A percentile compares a stretch with the other conserved stretches of the same genome.
phyloP scores from a whole-genome alignment of 495 filamentous ascomycete genomes.

The Daldinia concentrica region DNA sequence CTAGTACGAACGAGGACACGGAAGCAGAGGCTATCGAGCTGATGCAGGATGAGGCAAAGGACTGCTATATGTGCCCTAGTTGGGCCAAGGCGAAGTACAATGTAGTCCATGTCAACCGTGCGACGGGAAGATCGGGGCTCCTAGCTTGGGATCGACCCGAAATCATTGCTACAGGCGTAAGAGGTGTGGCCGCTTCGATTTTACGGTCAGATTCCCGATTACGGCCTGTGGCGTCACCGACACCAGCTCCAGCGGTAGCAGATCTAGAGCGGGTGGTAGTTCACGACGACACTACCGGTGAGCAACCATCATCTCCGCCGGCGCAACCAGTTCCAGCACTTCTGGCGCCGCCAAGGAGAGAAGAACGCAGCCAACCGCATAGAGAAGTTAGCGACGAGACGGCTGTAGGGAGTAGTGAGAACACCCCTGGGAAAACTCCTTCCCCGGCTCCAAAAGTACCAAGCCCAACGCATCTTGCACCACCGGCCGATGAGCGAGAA shows the following conservation, averaged over 20 bases:
- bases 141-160: slow-evolving; percentile 56
- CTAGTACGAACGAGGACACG: background rate
- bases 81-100: slow-evolving; percentile 55
- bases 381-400: slow-evolving; percentile 41
- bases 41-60: slow-evolving; percentile 21
- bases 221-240: slow-evolving; percentile 9
- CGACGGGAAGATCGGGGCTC: slow-evolving; percentile 45
- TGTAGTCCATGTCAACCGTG: slow-evolving; percentile 51
- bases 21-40: slow-evolving; percentile 10
- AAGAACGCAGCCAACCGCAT: slow-evolving; percentile 23
- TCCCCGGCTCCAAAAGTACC: slow-evolving; percentile 28
- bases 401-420: slow-evolving; percentile 35
- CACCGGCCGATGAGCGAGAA: slow-evolving; percentile 12
- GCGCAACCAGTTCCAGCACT: slow-evolving; percentile 20
- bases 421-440: slow-evolving; percentile 16
- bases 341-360: slow-evolving; percentile 23
- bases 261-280: slow-evolving; percentile 49
- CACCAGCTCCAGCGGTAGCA: slow-evolving; percentile 5
- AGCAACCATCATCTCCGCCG: slow-evolving; percentile 37
- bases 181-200: slow-evolving; percentile 51
- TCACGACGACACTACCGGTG: slow-evolving; percentile 31
- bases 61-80: slow-evolving; percentile 54
- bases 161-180: slow-evolving; percentile 51
- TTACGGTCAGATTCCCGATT: slow-evolving; percentile 47
- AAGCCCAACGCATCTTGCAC: slow-evolving; percentile 25